Evolutionary conservation across 192 early-diverging fungal species (phyloP), one percentile per base, ranked within the genome.

Genomic region (Gonapodya prolifera): DNA sequence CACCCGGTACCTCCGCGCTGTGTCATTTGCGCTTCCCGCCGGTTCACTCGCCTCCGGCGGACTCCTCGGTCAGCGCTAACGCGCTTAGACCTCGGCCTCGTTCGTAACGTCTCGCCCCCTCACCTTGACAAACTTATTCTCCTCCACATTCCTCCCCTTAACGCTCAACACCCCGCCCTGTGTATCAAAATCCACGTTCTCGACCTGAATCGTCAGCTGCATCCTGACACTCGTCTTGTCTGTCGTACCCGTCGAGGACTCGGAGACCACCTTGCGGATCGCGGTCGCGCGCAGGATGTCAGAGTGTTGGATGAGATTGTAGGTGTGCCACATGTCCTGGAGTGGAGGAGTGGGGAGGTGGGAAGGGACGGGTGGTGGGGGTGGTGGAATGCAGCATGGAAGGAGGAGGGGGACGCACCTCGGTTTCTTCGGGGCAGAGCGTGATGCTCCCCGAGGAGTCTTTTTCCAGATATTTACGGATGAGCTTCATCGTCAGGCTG

Each of bases 71-170:
- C n/a, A n/a, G n/a, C n/a, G n/a, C n/a, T n/a, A n/a, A n/a, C n/a
- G n/a, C n/a, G n/a, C n/a, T n/a, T n/a, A n/a, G n/a, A n/a, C 28
- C 1, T 75, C 1, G 75, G 1, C 75, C 28, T 75, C 29, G 1
- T 30, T 1, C 35, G 75, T 34, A 77, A 32, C 33, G 31, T 34
- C 76, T 2, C 2, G 28, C 23, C 30, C 30, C 36, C 79, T 29
- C 83, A 94, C 91, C 85, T 96, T 95, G 69, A 98, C 95, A 82
- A 91, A 90, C 77, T 88, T 93, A 85, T 93, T 97, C 80, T 98
- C 96, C 2, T 79, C 86, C 8, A 93, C 83, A 69, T 95, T 95
- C 75, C 91, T 85, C 0, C 98, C 98, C 79, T 91, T 92, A 77
- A 98, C 94, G 69, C 93, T 87, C 82, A 99, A 85, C 36, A 92